Percentiles rank a stretch among this genome's conserved stretches.
phyloP scores from a whole-genome alignment of 768 basidiomycete genomes.

The Podaxis pistillaris region DNA sequence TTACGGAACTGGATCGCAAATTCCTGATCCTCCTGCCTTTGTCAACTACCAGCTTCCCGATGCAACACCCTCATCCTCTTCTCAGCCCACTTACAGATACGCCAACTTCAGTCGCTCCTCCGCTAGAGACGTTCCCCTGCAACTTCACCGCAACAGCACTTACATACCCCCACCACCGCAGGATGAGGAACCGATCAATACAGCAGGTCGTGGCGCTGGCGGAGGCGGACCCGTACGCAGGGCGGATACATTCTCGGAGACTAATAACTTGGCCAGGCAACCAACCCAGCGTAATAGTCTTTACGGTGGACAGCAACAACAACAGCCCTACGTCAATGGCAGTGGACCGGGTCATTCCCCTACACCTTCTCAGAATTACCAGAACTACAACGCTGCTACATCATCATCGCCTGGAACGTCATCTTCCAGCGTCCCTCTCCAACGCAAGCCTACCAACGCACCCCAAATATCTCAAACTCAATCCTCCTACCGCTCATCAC shows the following conservation, averaged over 20 bases:
- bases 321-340: slow-evolving; percentile 32
- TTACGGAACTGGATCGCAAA: slow-evolving; percentile 84
- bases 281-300: slow-evolving; percentile 28
- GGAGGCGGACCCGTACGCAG: slow-evolving; percentile 37
- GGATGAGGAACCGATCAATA: slow-evolving; percentile 51
- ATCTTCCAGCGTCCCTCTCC: slow-evolving; percentile 22
- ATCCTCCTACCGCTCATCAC: background rate
- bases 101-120: slow-evolving; percentile 52
- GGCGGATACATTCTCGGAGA: slow-evolving; percentile 30
- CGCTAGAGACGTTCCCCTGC: slow-evolving; percentile 33
- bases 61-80: slow-evolving; percentile 58
- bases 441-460: slow-evolving; percentile 23
- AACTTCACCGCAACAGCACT: slow-evolving; percentile 12
- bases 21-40: slow-evolving; percentile 86
- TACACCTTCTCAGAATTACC: slow-evolving; percentile 11
- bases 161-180: slow-evolving; percentile 26
- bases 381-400: slow-evolving; percentile 14
- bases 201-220: slow-evolving; percentile 73
- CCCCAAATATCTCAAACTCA: slow-evolving; percentile 23
- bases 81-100: slow-evolving; percentile 53
- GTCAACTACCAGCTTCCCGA: slow-evolving; percentile 76
- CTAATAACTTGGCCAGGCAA: slow-evolving; percentile 29
- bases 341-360: slow-evolving; percentile 9
- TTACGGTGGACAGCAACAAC: slow-evolving; percentile 17
- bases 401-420: slow-evolving; percentile 20